Base-by-base conservation (phyloP, 768 basidiomycete genomes). In the Coprinopsis sp. region DNA sequence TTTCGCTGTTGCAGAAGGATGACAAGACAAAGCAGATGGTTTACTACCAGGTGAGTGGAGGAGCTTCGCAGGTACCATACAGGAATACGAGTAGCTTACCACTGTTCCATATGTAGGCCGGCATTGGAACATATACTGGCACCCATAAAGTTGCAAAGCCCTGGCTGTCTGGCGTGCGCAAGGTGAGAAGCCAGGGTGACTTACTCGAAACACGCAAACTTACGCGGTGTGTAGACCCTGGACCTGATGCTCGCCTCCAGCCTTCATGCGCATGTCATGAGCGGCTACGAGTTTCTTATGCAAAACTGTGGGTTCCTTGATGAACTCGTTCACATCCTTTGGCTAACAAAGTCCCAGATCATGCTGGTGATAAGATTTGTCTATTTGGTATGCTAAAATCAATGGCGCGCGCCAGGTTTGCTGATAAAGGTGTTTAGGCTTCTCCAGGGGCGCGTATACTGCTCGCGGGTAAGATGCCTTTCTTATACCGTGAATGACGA, bases 361-460 rank as follows among this genome's bases (percentile, higher is more conserved):
- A 16, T 11, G 33, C 33, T 18, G 48, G 48, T 2, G 48, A 49
- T 19, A 7, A 29, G 25, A 49, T 49, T 2, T 44, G 48, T 25
- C 43, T 56, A 22, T 46, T 37, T 12, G 37, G 24, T 29, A 42
- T 33, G 31, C 46, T 13, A 5, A 2, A 22, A 33, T n/a, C 1
- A 44, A 25, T 25, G 18, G 21, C 8, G 7, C 39, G 1, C 23
- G 1, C n/a, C 19, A 21, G 18, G 5, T 14, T 24, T 37, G 22
- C 33, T 29, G 21, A 12, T 49, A 6, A 1, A 29, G 3, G n/a
- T 24, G 27, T 23, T 4, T 12, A 49, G 82, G 71, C 0, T 85
- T 87, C 59, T 83, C 81, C 25, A 69, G 84, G 27, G 82, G 83
- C 12, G 79, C 80, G 6, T 82, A 81, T 58, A 81, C 78, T 0